These are phyloP conservation scores for Globisporangium recalcitrans DNA, from an alignment of 352 stramenopile species.

Conservation along the genomic window DNA sequence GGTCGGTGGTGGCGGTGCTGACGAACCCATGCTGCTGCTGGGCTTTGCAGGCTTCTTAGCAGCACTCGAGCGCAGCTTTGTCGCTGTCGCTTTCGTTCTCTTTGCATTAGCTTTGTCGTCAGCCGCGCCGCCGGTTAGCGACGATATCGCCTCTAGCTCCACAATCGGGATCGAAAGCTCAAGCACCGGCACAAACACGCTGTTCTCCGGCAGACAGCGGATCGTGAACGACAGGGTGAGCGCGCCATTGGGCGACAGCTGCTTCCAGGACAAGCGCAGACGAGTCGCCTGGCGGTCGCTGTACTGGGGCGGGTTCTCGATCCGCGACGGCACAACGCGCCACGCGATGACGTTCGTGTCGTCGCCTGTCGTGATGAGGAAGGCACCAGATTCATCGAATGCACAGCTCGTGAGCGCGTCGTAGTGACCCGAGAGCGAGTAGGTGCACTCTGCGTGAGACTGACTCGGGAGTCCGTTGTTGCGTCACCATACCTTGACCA, in stretches of 20 bases:
- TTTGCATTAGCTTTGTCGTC: background rate
- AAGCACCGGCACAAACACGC: conserved; percentile 26
- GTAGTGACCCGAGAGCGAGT: conserved; percentile 43
- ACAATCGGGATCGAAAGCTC: conserved; percentile 28
- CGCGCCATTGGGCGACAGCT: conserved; percentile 53
- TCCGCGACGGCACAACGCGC: conserved; percentile 47
- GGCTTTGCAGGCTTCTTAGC: background rate
- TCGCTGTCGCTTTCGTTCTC: background rate
- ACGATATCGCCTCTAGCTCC: conserved; percentile 16
- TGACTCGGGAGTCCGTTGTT: background rate
- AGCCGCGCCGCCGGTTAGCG: background rate
- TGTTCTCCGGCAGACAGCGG: conserved; percentile 55
- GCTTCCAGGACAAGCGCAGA: conserved; percentile 45
- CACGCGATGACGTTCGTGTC: conserved; percentile 47
- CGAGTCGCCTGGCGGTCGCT: conserved; percentile 28
- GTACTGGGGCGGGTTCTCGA: conserved; percentile 36
- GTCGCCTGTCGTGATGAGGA: conserved; percentile 47
- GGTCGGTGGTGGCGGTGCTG: background rate
- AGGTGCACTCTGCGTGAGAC: conserved; percentile 30
- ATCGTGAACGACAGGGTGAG: conserved; percentile 45
- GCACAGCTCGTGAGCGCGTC: conserved; percentile 28
- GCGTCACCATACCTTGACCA: conserved; percentile 57
- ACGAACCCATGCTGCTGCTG: background rate
- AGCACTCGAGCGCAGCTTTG: background rate
- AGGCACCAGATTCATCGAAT: conserved; percentile 45